phyloP scores from a whole-genome alignment of 257 asterid genomes.

The Nicotiana tomentosiformis region DNA sequence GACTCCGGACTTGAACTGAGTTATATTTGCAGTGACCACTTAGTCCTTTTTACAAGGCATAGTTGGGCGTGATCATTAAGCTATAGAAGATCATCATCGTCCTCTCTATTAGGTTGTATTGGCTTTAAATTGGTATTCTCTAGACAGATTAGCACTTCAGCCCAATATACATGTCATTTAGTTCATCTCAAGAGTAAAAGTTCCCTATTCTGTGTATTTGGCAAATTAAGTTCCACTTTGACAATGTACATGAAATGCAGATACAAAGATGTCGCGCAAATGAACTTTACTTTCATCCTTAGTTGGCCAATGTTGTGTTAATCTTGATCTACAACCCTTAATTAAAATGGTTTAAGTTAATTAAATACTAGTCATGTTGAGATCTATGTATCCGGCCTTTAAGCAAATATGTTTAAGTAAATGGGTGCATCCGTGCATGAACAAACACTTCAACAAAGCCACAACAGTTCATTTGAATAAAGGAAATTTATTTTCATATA shows the following conservation, averaged over 20 bases:
- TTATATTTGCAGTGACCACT: too few species aligned
- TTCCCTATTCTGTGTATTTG: neutral
- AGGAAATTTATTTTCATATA: conserved; percentile 11
- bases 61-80: neutral
- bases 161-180: neutral
- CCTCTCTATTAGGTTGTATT: neutral
- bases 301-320: neutral
- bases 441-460: neutral
- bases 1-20: too few species aligned
- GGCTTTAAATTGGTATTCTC: neutral
- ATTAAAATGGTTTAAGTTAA: neutral
- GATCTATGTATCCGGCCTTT: neutral
- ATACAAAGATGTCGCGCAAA: neutral
- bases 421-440: neutral
- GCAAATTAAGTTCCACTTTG: neutral
- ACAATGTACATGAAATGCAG: neutral
- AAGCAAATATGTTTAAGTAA: neutral
- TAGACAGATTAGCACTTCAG: neutral
- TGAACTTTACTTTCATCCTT: neutral
- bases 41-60: too few species aligned
- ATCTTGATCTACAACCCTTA: neutral
- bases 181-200: neutral
- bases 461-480: neutral
- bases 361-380: neutral
- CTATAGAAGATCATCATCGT: neutral